Base-by-base conservation (phyloP, 805 yeast genomes). In the Zygosaccharomyces gambellarensis region DNA sequence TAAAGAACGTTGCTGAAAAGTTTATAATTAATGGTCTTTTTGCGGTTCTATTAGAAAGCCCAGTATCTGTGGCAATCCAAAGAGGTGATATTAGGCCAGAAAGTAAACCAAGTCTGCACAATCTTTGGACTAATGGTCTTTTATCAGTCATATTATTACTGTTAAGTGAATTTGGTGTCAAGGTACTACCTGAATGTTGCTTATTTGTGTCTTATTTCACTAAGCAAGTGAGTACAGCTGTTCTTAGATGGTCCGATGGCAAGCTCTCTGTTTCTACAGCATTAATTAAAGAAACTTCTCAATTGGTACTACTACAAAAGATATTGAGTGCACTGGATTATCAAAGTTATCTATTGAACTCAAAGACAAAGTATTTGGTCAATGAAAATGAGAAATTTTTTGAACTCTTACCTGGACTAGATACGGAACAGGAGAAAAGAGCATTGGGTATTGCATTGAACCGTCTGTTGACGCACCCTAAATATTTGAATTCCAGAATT, bases 121-220 rank as follows among this genome's bases (percentile, higher is more conserved):
- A 78, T 46, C 71, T 87, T n/a, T 90, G 97, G 97, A 77, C 81
- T n/a, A 81, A 83, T 59, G 96, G 96, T 1, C 68, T 90, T 14
- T 71, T 90, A 28, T 82, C 94, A 0, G 78, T 87, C 4, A 69
- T 85, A 19, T 68, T 87, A 44, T 71, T 79, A 1, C 66, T 87
- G 12, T 61, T 88, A 36, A 74, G 82, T 25, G 77, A 75, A 43
- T 79, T 89, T 50, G 92, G 92, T 0, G 75, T 76, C 1, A 73
- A 79, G 39, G 71, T 85, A 2, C 56, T 84, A 1, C 82, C 88
- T 2, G 94, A 88, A 49, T 69, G 82, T 6, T 77, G 85, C 51
- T 69, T 80, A 40, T 85, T 88, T 52, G 72, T 83, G 3, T 72
- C 77, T 19, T 75, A 79, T 29, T 90, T 87, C 65, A 70, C 77